A percentile compares a stretch with the other conserved stretches of the same genome.
These are phyloP conservation scores for Monosporozyma yasuniensis DNA, from an alignment of 805 yeast species.

Conservation along the genomic window DNA sequence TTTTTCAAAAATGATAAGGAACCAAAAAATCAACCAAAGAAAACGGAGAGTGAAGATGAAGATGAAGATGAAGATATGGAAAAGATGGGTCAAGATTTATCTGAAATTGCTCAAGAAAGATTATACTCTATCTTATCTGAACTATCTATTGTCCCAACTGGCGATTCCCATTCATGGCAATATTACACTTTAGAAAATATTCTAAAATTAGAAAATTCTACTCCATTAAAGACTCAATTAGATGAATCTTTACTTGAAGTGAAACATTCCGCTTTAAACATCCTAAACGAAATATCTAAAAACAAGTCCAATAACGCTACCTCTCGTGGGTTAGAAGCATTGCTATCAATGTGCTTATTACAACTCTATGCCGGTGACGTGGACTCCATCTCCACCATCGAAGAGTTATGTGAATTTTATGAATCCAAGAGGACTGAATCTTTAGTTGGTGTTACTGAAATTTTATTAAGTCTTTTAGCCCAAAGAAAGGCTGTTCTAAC, in stretches of 20 bases:
- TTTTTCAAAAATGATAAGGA: constrained; percentile 13
- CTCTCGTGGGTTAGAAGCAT: constrained; percentile 52
- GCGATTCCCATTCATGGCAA: constrained; percentile 42
- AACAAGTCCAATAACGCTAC: constrained; percentile 11
- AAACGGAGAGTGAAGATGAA: background rate
- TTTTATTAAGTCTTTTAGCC: constrained; percentile 47
- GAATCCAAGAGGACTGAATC: constrained; percentile 29
- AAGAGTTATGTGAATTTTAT: constrained; percentile 46
- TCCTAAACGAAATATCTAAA: constrained; percentile 39
- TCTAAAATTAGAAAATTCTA: constrained; percentile 19
- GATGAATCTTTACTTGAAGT: constrained; percentile 51
- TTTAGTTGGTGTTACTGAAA: constrained; percentile 47
- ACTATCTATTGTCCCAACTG: constrained; percentile 37
- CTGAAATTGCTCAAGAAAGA: constrained; percentile 45
- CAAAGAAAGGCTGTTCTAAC: constrained; percentile 51
- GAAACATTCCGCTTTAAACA: constrained; percentile 40
- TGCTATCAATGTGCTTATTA: constrained; percentile 66
- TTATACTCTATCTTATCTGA: constrained; percentile 60
- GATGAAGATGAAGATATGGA: background rate
- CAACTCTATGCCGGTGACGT: constrained; percentile 70
- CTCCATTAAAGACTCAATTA: constrained; percentile 33
- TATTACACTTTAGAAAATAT: constrained; percentile 39
- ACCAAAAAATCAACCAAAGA: constrained; percentile 15
- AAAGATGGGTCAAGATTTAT: background rate
- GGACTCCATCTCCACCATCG: constrained; percentile 66